phyloP scores from a whole-genome alignment of 2,329 filamentous ascomycete genomes.

The Penicillium corylophilum region DNA sequence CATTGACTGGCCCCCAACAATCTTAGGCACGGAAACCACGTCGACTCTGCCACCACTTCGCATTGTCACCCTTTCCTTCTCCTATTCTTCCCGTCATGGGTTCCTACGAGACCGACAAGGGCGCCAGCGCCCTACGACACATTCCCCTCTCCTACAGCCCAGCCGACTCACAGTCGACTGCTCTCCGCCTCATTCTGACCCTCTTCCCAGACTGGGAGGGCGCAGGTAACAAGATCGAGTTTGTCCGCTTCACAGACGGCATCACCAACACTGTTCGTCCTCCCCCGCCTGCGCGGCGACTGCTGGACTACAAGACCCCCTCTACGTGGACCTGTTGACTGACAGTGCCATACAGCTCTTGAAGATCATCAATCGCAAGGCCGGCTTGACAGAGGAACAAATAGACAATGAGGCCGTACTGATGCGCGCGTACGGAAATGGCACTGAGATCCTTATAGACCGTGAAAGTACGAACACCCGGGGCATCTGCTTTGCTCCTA shows the following conservation, averaged over 20 bases:
- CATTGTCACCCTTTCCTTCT: constrained; percentile 6
- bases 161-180: constrained; percentile 73
- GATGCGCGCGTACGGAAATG: constrained; percentile 88
- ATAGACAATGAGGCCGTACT: constrained; percentile 83
- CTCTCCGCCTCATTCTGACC: constrained; percentile 72
- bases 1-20: constrained; percentile 2
- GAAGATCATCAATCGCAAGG: constrained; percentile 51
- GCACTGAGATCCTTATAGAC: constrained; percentile 93
- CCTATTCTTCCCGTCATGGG: constrained; percentile 24
- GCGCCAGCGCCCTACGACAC: constrained; percentile 39
- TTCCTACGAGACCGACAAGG: constrained; percentile 20
- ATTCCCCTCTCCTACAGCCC: constrained; percentile 78
- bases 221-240: constrained; percentile 71
- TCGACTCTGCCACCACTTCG: constrained; percentile 1
- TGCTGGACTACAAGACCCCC: background rate
- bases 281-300: background rate
- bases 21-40: constrained; percentile 6
- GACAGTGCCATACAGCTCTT: constrained; percentile 43
- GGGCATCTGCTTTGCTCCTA: background rate
- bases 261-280: constrained; percentile 84
- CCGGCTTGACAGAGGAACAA: constrained; percentile 70
- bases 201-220: constrained; percentile 81
- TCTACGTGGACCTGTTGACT: constrained; percentile 14
- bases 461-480: constrained; percentile 69
- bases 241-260: constrained; percentile 91